Conservation (phyloP, 2,329 filamentous ascomycete species). For the Teratosphaeria gauchensis region DNA sequence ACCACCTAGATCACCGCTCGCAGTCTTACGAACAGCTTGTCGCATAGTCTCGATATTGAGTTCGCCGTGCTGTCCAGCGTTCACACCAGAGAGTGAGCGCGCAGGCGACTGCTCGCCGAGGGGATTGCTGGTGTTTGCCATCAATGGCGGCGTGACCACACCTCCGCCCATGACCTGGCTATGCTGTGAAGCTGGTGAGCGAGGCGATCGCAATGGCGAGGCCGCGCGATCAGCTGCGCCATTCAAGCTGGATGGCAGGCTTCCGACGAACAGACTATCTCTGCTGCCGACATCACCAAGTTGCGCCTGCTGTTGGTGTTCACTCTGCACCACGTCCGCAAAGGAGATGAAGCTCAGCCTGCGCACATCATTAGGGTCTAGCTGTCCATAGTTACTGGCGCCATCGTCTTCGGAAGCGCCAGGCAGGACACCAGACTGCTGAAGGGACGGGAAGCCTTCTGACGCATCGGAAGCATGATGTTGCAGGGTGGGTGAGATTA, state of each 20-base stretch:
- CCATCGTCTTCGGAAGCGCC: constrained; percentile 42
- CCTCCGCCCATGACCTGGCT: constrained; percentile 12
- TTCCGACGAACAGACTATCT: constrained; percentile 53
- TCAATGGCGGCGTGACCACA: constrained; percentile 36
- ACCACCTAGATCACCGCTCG: constrained; percentile 62
- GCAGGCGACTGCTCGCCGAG: constrained; percentile 2
- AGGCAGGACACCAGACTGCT: constrained; percentile 67
- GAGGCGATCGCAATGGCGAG: constrained; percentile 69
- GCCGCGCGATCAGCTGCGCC: constrained; percentile 55
- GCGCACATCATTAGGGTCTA: constrained; percentile 69
- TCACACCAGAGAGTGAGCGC: constrained; percentile 8
- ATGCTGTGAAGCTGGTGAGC: constrained; percentile 14
- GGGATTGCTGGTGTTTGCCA: constrained; percentile 27
- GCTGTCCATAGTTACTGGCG: constrained; percentile 64
- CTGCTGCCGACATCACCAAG: constrained; percentile 45
- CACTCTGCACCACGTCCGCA: constrained; percentile 83
- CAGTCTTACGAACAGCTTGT: constrained; percentile 76
- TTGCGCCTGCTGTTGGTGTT: constrained; percentile 42
- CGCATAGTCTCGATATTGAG: constrained; percentile 89
- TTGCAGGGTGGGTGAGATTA: constrained; percentile 13
- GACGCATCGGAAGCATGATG: constrained; percentile 12
- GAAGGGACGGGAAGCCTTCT: constrained; percentile 53
- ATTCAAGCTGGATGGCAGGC: constrained; percentile 9
- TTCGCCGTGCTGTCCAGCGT: constrained; percentile 47
- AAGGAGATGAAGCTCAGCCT: constrained; percentile 93